phyloP scores from a whole-genome alignment of 2,329 filamentous ascomycete species.

The Epichloe gansuensis region DNA sequence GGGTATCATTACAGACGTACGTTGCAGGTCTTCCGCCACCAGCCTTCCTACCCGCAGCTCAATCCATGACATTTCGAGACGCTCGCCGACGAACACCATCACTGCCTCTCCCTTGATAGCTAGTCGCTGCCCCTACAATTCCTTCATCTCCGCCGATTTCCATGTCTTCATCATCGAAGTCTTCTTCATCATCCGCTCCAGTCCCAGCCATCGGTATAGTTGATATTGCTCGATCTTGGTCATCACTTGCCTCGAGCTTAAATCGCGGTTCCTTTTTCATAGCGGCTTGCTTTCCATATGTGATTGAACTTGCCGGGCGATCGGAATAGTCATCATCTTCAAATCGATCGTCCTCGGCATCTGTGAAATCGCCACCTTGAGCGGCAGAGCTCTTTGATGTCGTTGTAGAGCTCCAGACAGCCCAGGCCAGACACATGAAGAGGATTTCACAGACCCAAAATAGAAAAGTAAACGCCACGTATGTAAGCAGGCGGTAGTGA shows the following conservation, averaged over 20 bases:
- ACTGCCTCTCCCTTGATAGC: constrained; percentile 30
- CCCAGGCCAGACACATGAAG: constrained; percentile 55
- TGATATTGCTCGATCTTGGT: constrained; percentile 16
- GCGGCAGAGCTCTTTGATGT: constrained; percentile 6
- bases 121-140: constrained; percentile 43
- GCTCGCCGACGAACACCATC: constrained; percentile 20
- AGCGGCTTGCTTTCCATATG: constrained; percentile 27
- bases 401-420: constrained; percentile 32
- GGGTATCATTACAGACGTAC: constrained; percentile 2
- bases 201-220: constrained; percentile 23
- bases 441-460: constrained; percentile 72
- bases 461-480: constrained; percentile 50
- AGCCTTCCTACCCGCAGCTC: constrained; percentile 1
- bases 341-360: constrained; percentile 11
- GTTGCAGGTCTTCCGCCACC: neutral
- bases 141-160: constrained; percentile 16
- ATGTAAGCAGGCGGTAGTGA: constrained; percentile 60
- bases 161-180: constrained; percentile 26
- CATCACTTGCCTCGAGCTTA: constrained; percentile 23
- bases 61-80: constrained; percentile 14
- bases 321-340: constrained; percentile 23
- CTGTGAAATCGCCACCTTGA: constrained; percentile 4
- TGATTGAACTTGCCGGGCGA: constrained; percentile 31
- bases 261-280: constrained; percentile 28
- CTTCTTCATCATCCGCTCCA: constrained; percentile 36